Conservation (phyloP, 208 protist genomes). For the Trypanosoma lewisi region DNA sequence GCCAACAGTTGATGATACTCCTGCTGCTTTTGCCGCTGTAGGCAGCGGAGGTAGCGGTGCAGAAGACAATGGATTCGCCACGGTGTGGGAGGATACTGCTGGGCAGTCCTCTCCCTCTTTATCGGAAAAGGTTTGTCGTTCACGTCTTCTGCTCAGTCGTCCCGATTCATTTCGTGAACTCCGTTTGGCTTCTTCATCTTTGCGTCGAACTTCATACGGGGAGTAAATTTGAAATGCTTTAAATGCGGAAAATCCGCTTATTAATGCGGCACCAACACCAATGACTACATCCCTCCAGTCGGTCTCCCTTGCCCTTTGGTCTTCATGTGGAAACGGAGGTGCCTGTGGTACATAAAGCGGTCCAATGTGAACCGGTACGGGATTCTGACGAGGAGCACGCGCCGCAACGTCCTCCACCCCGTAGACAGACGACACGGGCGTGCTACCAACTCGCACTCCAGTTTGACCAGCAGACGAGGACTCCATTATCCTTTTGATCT, state of each 20-base stretch:
- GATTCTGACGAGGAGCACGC: not conserved
- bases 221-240: constrained; percentile 78
- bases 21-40: not conserved
- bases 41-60: constrained; percentile 15
- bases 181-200: constrained; percentile 30
- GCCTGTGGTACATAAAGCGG: constrained; percentile 44
- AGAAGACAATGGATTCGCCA: constrained; percentile 28
- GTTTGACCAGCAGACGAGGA: not conserved
- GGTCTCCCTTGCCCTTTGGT: constrained; percentile 16
- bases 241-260: constrained; percentile 44
- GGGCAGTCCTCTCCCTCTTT: constrained; percentile 13
- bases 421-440: not conserved
- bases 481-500: constrained; percentile 37
- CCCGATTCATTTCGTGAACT: not conserved
- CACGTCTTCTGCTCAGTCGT: not conserved
- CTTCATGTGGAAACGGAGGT: constrained; percentile 26
- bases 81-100: not conserved
- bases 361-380: not conserved
- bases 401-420: not conserved
- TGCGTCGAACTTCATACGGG: constrained; percentile 78
- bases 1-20: not conserved
- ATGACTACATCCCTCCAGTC: constrained; percentile 87
- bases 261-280: constrained; percentile 49
- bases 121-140: constrained; percentile 18
- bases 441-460: not conserved